Percentiles rank a stretch among this genome's conserved stretches.
Conservation (phyloP, 345 rosid species). For the Litchi chinensis region DNA sequence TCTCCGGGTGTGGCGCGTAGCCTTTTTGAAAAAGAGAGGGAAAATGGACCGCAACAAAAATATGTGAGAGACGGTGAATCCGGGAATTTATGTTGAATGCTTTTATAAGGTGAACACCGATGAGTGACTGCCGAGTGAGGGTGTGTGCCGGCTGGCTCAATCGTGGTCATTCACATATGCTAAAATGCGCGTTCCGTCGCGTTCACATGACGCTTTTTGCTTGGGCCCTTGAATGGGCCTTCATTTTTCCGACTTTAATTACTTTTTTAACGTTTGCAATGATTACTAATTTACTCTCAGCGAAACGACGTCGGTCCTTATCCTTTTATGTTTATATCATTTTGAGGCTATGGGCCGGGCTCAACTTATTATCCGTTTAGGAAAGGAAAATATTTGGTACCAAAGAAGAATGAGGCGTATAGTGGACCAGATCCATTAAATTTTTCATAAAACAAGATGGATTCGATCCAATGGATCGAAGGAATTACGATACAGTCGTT, state of each 20-base stretch:
- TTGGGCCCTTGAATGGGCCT: background rate
- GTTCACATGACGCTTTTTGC: background rate
- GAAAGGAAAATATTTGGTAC: too few relatives aligned
- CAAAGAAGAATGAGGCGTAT: too few relatives aligned
- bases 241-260: background rate
- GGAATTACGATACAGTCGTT: too few relatives aligned
- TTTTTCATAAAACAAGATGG: too few relatives aligned
- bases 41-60: background rate
- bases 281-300: too few relatives aligned
- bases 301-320: too few relatives aligned
- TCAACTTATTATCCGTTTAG: too few relatives aligned
- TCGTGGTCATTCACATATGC: background rate
- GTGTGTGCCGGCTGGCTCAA: background rate
- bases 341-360: too few relatives aligned
- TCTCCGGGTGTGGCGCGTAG: background rate
- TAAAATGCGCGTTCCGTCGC: background rate
- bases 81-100: background rate
- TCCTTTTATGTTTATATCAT: too few relatives aligned
- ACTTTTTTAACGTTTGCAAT: too few relatives aligned
- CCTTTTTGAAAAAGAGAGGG: slow-evolving; percentile 15
- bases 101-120: background rate
- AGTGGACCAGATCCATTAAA: too few relatives aligned
- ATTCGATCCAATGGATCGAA: too few relatives aligned
- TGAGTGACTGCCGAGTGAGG: background rate
- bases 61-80: background rate